Conservation (phyloP, 192 early-diverging fungal genomes). For the Rhizophlyctis rosea region DNA sequence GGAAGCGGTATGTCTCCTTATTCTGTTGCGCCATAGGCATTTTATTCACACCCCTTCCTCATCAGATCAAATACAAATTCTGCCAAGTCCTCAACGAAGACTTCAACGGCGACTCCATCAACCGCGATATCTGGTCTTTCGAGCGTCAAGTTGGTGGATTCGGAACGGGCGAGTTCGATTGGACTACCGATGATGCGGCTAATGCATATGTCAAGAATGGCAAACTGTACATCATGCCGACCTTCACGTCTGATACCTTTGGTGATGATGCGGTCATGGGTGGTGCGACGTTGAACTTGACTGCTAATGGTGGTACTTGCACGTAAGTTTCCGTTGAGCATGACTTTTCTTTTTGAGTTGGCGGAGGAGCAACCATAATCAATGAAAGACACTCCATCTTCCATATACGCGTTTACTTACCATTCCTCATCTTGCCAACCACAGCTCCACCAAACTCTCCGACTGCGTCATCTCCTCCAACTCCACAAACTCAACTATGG, state of each 20-base stretch:
- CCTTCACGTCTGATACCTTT: constrained; percentile 52
- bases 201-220: constrained; percentile 61
- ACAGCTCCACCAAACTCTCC: too few relatives aligned
- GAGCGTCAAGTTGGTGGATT: constrained; percentile 21
- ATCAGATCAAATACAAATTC: constrained; percentile 20
- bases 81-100: constrained; percentile 26
- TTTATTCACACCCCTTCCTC: too few relatives aligned
- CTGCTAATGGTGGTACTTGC: background rate
- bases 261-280: constrained; percentile 38
- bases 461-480: too few relatives aligned
- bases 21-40: too few relatives aligned
- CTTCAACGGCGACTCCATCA: constrained; percentile 15
- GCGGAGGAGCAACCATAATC: too few relatives aligned
- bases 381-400: too few relatives aligned
- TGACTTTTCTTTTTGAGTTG: too few relatives aligned
- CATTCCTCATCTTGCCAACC: too few relatives aligned
- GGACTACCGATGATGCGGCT: constrained; percentile 27
- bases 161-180: constrained; percentile 32
- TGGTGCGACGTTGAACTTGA: constrained; percentile 39
- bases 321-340: too few relatives aligned
- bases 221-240: constrained; percentile 58
- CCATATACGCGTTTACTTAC: too few relatives aligned
- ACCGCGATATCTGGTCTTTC: background rate
- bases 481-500: too few relatives aligned
- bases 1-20: too few relatives aligned